Percentiles rank a stretch among this genome's conserved stretches.
phyloP scores from a whole-genome alignment of 345 rosid species.

The Gossypium sturtianum region DNA sequence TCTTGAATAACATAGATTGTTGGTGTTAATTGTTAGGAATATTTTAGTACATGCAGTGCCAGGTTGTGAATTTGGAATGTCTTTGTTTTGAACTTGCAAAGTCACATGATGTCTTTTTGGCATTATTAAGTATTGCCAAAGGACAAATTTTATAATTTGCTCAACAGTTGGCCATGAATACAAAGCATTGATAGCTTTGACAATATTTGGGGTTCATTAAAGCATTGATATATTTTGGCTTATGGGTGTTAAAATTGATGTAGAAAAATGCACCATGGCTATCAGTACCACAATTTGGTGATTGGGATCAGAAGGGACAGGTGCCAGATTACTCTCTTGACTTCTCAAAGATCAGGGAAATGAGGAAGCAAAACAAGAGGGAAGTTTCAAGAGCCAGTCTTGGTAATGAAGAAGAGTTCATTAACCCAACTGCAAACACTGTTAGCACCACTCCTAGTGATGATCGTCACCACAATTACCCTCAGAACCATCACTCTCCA shows the following conservation, averaged over 20 bases:
- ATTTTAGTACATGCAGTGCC: neutral
- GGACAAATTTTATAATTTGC: neutral
- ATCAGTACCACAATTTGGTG: constrained; percentile 96
- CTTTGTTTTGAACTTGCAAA: neutral
- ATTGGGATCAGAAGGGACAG: constrained; percentile 92
- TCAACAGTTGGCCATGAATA: neutral
- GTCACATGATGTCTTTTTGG: no score
- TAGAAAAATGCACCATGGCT: constrained; percentile 82
- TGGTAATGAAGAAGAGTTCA: constrained; percentile 90
- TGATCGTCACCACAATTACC: constrained; percentile 26
- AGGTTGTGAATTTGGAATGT: neutral
- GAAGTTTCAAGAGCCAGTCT: constrained; percentile 86
- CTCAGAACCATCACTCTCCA: constrained; percentile 48
- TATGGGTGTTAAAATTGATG: neutral
- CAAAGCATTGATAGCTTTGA: no score
- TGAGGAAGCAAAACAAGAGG: constrained; percentile 92
- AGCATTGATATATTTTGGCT: neutral
- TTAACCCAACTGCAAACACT: constrained; percentile 48
- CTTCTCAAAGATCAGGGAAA: constrained; percentile 88
- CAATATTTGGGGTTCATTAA: neutral
- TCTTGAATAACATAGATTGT: neutral
- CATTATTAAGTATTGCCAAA: no score
- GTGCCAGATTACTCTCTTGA: constrained; percentile 91
- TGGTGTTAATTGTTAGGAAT: neutral
- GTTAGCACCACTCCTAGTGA: constrained; percentile 26